These are phyloP conservation scores for Citrus australasica DNA, from an alignment of 345 rosid genomes.

Conservation along the genomic window DNA sequence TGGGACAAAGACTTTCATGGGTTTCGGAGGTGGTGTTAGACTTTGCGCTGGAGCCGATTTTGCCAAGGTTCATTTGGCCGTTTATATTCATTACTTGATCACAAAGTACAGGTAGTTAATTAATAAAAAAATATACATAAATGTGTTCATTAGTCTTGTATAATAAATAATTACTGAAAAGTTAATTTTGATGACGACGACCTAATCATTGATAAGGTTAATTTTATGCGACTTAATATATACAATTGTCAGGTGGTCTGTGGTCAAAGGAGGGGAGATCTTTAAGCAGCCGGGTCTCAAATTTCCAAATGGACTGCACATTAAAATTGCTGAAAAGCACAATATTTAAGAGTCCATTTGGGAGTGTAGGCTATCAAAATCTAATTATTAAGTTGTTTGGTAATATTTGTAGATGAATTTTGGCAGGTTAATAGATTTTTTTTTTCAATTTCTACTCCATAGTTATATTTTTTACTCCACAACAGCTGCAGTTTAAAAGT, in stretches of 20 bases:
- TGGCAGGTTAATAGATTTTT: no score
- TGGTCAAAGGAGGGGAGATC: slow-evolving; percentile 18
- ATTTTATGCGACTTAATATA: neutral
- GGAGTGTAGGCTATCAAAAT: no score
- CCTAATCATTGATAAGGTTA: neutral
- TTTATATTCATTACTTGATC: slow-evolving; percentile 32
- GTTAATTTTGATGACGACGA: neutral
- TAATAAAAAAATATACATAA: no score
- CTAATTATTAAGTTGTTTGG: no score
- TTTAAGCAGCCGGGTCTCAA: slow-evolving; percentile 14
- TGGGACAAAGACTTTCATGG: slow-evolving; percentile 44
- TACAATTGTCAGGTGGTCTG: neutral
- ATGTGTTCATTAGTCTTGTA: neutral
- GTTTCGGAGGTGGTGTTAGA: slow-evolving; percentile 48
- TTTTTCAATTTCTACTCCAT: no score
- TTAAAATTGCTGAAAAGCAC: slow-evolving; percentile 11
- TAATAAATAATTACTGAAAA: no score
- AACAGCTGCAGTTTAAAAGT: no score
- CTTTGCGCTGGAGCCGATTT: slow-evolving; percentile 44
- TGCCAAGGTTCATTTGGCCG: slow-evolving; percentile 32
- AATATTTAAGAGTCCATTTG: neutral
- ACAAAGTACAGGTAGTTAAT: slow-evolving; percentile 22
- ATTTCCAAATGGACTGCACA: slow-evolving; percentile 22
- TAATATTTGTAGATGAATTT: no score
- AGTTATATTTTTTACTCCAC: no score